phyloP scores from a whole-genome alignment of 2,329 filamentous ascomycete species.

The Talaromyces sp. region DNA sequence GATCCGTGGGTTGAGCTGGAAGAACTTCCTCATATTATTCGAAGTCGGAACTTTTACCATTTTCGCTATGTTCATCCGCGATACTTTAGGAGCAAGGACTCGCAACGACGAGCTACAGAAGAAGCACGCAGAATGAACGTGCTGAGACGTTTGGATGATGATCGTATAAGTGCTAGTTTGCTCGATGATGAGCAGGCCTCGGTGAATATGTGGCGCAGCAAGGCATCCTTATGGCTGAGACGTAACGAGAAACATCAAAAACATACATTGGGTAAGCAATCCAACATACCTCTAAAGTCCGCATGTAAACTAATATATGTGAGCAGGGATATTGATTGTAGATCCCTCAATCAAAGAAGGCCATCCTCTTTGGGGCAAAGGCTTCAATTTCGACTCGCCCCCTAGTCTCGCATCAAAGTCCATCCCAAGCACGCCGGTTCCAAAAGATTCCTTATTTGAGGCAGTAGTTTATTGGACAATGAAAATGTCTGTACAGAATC shows the following conservation, averaged over 20 bases:
- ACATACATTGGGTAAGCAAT: not conserved
- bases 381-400: not conserved
- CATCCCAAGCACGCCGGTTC: not conserved
- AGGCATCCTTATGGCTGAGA: not conserved
- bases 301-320: not conserved
- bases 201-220: constrained; percentile 3
- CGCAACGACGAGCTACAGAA: not conserved
- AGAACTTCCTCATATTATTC: constrained; percentile 5
- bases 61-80: constrained; percentile 6
- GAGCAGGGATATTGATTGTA: not conserved
- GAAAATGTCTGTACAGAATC: not conserved
- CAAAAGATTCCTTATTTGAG: not conserved
- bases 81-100: constrained; percentile 1
- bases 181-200: not conserved
- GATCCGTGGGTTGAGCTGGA: constrained; percentile 11
- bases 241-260: not conserved
- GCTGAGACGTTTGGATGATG: constrained; percentile 1
- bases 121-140: constrained; percentile 7
- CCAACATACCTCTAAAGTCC: too few relatives aligned
- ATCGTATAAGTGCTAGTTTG: constrained; percentile 3
- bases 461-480: constrained; percentile 2
- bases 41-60: constrained; percentile 5
- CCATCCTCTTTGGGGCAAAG: not conserved
- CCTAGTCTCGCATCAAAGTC: not conserved
- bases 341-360: constrained; percentile 6